Evolutionary conservation across 192 early-diverging fungal species (phyloP).

Genomic region (Chytriomyces confervae): DNA sequence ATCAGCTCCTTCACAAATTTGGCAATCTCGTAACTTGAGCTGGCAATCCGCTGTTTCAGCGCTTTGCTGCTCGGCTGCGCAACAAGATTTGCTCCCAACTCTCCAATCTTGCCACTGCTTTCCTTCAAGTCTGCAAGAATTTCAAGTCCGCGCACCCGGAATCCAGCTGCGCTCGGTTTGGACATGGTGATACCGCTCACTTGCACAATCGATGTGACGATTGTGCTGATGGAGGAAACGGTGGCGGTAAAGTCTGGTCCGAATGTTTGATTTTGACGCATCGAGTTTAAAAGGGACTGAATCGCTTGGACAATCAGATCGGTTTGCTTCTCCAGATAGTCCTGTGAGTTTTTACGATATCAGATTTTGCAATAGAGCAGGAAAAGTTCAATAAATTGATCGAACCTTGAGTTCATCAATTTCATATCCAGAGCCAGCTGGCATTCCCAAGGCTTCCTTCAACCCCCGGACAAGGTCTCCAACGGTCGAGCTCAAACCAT

Average conservation of each 20-base stretch:
- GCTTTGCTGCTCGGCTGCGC: slow-evolving; percentile 56
- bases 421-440: slow-evolving; percentile 33
- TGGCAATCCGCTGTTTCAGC: slow-evolving; percentile 83
- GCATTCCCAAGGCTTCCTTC: slow-evolving; percentile 43
- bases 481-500: slow-evolving; percentile 77
- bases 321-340: slow-evolving; percentile 72
- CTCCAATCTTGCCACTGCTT: slow-evolving; percentile 59
- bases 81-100: slow-evolving; percentile 63
- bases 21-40: slow-evolving; percentile 87
- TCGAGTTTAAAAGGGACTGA: slow-evolving; percentile 69
- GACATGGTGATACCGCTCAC: slow-evolving; percentile 58
- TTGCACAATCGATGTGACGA: slow-evolving; percentile 62
- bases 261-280: slow-evolving; percentile 59
- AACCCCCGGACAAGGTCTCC: slow-evolving; percentile 75
- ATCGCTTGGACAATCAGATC: slow-evolving; percentile 80
- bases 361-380: not conserved
- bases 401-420: slow-evolving; percentile 57
- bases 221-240: slow-evolving; percentile 61
- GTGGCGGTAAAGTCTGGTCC: slow-evolving; percentile 62
- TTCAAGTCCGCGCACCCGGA: slow-evolving; percentile 55
- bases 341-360: slow-evolving; percentile 44
- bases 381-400: not conserved
- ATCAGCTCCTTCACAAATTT: slow-evolving; percentile 86
- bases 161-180: slow-evolving; percentile 41
- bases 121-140: slow-evolving; percentile 66